These are phyloP conservation scores for Mikania micrantha DNA, from an alignment of 129 eudicot species.

Conservation along the genomic window DNA sequence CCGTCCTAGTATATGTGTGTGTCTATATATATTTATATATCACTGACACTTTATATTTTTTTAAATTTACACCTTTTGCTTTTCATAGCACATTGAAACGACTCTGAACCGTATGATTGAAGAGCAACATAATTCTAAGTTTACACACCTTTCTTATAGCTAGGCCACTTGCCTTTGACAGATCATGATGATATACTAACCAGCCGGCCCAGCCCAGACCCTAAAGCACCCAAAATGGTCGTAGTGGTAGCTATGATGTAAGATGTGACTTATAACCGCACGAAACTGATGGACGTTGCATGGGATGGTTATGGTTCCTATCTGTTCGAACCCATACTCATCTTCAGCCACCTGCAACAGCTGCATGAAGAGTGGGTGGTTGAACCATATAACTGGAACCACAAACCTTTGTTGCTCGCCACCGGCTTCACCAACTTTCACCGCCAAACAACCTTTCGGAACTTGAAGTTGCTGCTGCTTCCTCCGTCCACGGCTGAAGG, in stretches of 20 bases:
- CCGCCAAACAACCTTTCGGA: constrained; percentile 61
- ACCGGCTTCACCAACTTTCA: constrained; percentile 43
- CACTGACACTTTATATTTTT: no score
- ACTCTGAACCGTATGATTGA: no score
- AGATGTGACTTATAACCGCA: constrained; percentile 27
- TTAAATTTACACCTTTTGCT: no score
- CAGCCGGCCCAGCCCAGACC: constrained; percentile 29
- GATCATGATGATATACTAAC: no score
- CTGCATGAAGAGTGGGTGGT: constrained; percentile 52
- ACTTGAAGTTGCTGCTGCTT: constrained; percentile 7
- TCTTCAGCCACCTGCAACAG: constrained; percentile 53
- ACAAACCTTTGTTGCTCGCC: constrained; percentile 52
- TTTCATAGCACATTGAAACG: no score
- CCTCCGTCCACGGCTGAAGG: constrained; percentile 3
- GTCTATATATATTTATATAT: no score
- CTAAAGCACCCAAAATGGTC: constrained; percentile 45
- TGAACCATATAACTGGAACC: constrained; percentile 43
- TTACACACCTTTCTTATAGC: no score
- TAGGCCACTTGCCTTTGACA: no score
- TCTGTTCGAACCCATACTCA: constrained; percentile 61
- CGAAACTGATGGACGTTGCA: constrained; percentile 48
- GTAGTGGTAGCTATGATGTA: constrained; percentile 12
- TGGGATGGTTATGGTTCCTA: constrained; percentile 55
- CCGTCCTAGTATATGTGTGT: no score
- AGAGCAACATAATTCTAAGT: no score